Evolutionary conservation across 1,284 basidiomycete genomes (phyloP).

Genomic region (Polyporus tsugae): DNA sequence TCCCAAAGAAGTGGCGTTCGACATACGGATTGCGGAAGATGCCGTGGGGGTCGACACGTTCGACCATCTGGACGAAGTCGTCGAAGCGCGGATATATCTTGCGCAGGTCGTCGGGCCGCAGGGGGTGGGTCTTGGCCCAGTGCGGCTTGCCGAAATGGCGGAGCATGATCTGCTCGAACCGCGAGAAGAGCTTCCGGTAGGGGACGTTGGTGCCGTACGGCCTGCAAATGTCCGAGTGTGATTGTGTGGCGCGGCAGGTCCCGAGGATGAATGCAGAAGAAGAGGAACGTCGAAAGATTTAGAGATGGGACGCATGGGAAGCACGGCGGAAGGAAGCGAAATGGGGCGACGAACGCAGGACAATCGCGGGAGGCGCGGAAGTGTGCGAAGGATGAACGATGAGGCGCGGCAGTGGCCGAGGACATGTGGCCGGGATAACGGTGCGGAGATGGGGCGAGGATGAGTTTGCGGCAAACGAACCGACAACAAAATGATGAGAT

Average conservation of each 20-base stretch:
- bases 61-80: slow-evolving; percentile 78
- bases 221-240: slow-evolving; percentile 50
- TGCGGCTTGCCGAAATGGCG: slow-evolving; percentile 88
- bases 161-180: slow-evolving; percentile 82
- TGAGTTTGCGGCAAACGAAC: neutral
- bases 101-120: slow-evolving; percentile 74
- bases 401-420: slow-evolving; percentile 3
- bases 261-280: slow-evolving; percentile 1
- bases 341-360: slow-evolving; percentile 1
- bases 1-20: slow-evolving; percentile 76
- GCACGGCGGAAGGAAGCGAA: slow-evolving; percentile 4
- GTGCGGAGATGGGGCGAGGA: neutral
- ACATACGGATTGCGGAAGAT: slow-evolving; percentile 86
- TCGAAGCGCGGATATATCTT: slow-evolving; percentile 85
- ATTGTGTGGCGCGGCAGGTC: slow-evolving; percentile 2
- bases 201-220: slow-evolving; percentile 92
- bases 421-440: slow-evolving; percentile 9
- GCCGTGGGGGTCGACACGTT: slow-evolving; percentile 82
- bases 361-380: slow-evolving; percentile 1
- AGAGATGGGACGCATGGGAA: slow-evolving; percentile 6
- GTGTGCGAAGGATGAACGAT: slow-evolving; percentile 7
- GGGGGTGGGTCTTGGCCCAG: slow-evolving; percentile 95
- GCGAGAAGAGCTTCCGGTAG: slow-evolving; percentile 83
- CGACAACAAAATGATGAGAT: slow-evolving; percentile 3
- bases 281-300: neutral